Evolutionary conservation across 257 asterid species (phyloP).

Genomic region (Voacanga thouarsii): DNA sequence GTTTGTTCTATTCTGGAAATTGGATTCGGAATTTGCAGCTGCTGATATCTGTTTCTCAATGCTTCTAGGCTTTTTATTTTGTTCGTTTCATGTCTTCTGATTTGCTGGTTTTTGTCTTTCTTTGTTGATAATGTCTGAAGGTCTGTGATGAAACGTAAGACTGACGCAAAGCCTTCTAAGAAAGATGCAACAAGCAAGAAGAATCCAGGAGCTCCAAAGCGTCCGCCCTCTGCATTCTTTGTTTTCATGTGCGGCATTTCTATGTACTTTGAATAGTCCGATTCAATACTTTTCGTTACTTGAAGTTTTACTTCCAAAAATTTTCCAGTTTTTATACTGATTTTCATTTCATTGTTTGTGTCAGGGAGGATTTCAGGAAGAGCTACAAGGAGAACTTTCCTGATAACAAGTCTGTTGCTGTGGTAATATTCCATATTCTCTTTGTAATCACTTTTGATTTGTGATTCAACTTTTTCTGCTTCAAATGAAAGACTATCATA

Average conservation of each 20-base stretch:
- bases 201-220: conserved; percentile 29
- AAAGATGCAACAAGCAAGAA: conserved; percentile 22
- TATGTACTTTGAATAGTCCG: neutral
- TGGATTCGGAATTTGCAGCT: neutral
- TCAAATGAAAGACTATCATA: neutral
- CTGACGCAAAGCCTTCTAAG: conserved; percentile 15
- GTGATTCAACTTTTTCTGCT: neutral
- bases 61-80: neutral
- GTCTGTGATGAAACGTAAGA: conserved; percentile 19
- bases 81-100: neutral
- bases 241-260: conserved; percentile 21
- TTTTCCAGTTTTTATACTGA: neutral
- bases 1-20: neutral
- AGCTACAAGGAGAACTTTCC: conserved; percentile 31
- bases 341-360: neutral
- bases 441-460: neutral
- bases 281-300: neutral
- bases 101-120: neutral
- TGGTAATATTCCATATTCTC: neutral
- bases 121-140: neutral
- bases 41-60: neutral
- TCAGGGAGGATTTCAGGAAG: conserved; percentile 28
- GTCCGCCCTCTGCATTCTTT: conserved; percentile 28
- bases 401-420: conserved; percentile 27
- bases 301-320: neutral